phyloP scores from a whole-genome alignment of 441 rosid species.

The Gossypium laxum region DNA sequence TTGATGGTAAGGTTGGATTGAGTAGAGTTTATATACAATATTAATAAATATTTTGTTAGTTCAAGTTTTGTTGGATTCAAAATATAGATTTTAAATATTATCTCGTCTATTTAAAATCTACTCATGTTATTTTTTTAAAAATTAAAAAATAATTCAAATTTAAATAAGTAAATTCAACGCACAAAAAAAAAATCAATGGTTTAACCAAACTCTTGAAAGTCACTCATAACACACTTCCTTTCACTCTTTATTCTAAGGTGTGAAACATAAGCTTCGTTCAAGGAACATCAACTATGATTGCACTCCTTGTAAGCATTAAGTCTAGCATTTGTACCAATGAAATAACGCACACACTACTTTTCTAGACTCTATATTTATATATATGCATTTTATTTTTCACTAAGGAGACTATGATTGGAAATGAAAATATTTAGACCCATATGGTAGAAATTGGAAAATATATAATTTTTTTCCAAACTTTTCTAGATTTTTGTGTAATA shows the following conservation, averaged over 20 bases:
- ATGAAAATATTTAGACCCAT: constrained; percentile 10
- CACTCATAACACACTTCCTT: constrained; percentile 25
- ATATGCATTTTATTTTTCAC: neutral
- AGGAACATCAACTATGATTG: constrained; percentile 41
- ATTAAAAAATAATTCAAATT: too few species aligned
- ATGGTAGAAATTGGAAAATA: constrained; percentile 10
- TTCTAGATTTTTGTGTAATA: constrained; percentile 19
- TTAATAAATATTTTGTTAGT: too few species aligned
- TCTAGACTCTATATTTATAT: too few species aligned
- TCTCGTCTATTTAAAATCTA: too few species aligned
- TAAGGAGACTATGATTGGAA: constrained; percentile 21
- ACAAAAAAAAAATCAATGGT: neutral
- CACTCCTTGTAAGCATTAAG: constrained; percentile 24
- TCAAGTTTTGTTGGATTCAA: too few species aligned
- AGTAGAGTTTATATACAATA: too few species aligned
- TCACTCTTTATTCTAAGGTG: constrained; percentile 20
- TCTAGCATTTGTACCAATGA: constrained; percentile 18
- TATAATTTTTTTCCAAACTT: neutral
- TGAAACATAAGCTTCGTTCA: constrained; percentile 44
- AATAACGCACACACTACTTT: neutral
- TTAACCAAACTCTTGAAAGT: constrained; percentile 26
- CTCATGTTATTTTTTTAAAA: too few species aligned
- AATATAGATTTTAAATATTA: too few species aligned
- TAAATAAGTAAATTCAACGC: neutral
- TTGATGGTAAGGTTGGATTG: too few species aligned